Evolutionary conservation across 495 filamentous ascomycete genomes (phyloP).

Genomic region (Aspergillus asperescens): DNA sequence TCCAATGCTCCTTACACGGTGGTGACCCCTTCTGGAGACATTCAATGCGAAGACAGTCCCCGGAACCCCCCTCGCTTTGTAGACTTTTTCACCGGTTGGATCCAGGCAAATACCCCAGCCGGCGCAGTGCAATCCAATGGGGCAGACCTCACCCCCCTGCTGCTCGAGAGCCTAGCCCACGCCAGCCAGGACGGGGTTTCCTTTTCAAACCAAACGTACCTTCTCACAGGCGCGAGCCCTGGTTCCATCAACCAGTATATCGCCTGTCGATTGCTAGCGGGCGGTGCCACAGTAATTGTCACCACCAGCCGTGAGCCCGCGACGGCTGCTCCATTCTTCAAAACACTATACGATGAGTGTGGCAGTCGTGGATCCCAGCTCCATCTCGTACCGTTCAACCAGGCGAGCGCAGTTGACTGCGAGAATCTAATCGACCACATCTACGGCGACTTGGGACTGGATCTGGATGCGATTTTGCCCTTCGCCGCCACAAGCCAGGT

Average conservation of each 20-base stretch:
- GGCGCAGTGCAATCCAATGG: background rate
- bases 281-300: conserved; percentile 24
- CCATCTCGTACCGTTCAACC: conserved; percentile 26
- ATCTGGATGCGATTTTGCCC: conserved; percentile 90
- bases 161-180: background rate
- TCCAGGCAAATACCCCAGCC: background rate
- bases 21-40: background rate
- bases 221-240: conserved; percentile 25
- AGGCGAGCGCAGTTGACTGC: conserved; percentile 26
- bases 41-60: background rate
- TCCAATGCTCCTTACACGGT: background rate
- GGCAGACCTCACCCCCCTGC: background rate
- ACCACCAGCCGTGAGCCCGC: conserved; percentile 19
- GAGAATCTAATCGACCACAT: conserved; percentile 79
- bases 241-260: conserved; percentile 23
- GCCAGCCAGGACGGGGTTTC: conserved; percentile 4
- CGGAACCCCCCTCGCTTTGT: background rate
- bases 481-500: conserved; percentile 96
- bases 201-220: conserved; percentile 11
- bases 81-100: background rate
- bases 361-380: conserved; percentile 21
- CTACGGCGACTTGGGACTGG: conserved; percentile 90
- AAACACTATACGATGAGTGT: conserved; percentile 15
- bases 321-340: conserved; percentile 9
- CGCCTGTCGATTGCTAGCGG: conserved; percentile 14